A percentile compares a stretch with the other conserved stretches of the same genome.
phyloP scores from a whole-genome alignment of 768 basidiomycete species.

The Termitomyces sp. region DNA sequence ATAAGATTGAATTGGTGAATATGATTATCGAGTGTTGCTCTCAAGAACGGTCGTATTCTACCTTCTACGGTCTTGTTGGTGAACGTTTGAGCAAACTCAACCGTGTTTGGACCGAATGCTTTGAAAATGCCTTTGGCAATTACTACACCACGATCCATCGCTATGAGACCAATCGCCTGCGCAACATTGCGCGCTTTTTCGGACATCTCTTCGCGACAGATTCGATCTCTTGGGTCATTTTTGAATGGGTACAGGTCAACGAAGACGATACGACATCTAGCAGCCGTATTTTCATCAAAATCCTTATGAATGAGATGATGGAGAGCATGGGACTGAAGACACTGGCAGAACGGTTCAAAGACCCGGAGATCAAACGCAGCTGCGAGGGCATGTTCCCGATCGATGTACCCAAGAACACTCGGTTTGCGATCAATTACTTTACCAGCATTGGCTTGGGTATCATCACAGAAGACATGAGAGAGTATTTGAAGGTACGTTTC shows the following conservation, averaged over 20 bases:
- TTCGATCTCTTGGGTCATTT: conserved; percentile 81
- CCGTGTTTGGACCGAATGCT: conserved; percentile 86
- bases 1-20: conserved; percentile 88
- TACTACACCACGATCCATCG: conserved; percentile 98
- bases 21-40: conserved; percentile 99
- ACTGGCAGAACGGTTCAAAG: conserved; percentile 86
- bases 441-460: conserved; percentile 89
- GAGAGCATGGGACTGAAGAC: conserved; percentile 88
- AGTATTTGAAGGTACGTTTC: conserved; percentile 77
- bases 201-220: conserved; percentile 88
- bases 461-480: conserved; percentile 94
- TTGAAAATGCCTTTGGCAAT: conserved; percentile 80
- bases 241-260: conserved; percentile 86
- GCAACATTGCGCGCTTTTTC: conserved; percentile 96
- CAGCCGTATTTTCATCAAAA: conserved; percentile 96
- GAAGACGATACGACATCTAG: conserved; percentile 97
- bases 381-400: conserved; percentile 90
- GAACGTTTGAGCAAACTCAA: conserved; percentile 97
- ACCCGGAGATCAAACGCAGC: conserved; percentile 68
- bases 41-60: conserved; percentile 95
- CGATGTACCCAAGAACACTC: conserved; percentile 94
- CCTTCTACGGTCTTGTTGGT: conserved; percentile 94
- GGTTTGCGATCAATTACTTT: conserved; percentile 97
- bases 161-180: conserved; percentile 96
- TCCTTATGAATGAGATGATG: conserved; percentile 92